These are phyloP conservation scores for Apiotrichum domesticum DNA, from an alignment of 1,284 basidiomycete species.

Conservation along the genomic window DNA sequence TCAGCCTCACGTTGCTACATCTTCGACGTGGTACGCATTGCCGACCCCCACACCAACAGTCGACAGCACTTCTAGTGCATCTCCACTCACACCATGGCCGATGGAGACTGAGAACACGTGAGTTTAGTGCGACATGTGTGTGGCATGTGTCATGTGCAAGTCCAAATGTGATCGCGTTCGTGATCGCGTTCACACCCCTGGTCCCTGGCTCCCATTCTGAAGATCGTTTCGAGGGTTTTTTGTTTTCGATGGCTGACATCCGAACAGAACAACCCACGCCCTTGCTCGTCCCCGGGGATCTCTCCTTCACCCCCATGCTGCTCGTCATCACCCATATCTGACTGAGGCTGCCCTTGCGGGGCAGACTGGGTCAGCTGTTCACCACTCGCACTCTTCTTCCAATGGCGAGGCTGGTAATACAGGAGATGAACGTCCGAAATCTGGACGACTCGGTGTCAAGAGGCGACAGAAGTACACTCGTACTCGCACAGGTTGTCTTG, in stretches of 20 bases:
- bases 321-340: not conserved
- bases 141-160: too few relatives aligned
- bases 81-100: not conserved
- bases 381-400: not conserved
- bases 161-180: too few relatives aligned
- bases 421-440: slow-evolving; percentile 3
- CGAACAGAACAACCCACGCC: not conserved
- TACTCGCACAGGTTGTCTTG: slow-evolving; percentile 41
- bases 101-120: not conserved
- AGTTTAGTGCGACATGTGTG: not conserved
- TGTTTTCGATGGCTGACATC: not conserved
- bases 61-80: not conserved
- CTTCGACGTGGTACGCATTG: not conserved
- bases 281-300: not conserved
- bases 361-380: not conserved
- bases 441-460: slow-evolving; percentile 29
- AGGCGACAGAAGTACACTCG: slow-evolving; percentile 41
- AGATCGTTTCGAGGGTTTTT: too few relatives aligned
- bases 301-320: not conserved
- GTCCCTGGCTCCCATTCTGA: too few relatives aligned
- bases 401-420: not conserved
- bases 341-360: not conserved
- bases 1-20: not conserved
- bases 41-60: not conserved
- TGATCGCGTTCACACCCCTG: too few relatives aligned